phyloP scores from a whole-genome alignment of 78 protist species.

The Isochrysis galbana region DNA sequence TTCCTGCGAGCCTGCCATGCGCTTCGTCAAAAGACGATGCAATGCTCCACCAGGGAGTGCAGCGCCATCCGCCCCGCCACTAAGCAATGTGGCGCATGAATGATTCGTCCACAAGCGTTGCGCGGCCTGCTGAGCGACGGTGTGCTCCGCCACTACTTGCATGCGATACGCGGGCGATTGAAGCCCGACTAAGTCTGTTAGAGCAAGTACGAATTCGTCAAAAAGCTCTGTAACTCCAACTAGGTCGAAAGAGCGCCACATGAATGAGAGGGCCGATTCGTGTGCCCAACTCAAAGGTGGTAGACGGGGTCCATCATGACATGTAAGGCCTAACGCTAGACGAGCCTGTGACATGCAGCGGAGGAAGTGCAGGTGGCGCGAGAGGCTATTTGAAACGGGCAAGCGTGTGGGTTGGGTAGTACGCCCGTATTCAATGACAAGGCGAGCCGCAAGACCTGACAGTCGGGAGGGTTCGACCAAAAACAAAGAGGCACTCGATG shows the following conservation, averaged over 20 bases:
- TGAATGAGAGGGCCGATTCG: background rate
- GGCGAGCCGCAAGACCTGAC: no score
- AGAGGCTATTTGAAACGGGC: no score
- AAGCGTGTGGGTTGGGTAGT: no score
- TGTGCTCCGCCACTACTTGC: background rate
- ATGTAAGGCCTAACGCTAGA: background rate
- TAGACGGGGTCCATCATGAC: background rate
- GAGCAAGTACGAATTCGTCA: background rate
- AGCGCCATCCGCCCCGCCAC: no score
- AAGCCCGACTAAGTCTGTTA: background rate
- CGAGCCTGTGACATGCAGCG: no score
- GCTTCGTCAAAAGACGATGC: no score
- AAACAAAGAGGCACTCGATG: slow-evolving; percentile 19
- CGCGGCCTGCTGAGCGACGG: background rate
- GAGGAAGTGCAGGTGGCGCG: no score
- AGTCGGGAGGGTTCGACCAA: slow-evolving; percentile 12
- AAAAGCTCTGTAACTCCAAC: background rate
- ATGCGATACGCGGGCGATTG: background rate
- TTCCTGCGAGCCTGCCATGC: background rate
- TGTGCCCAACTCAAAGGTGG: background rate
- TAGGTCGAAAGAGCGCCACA: background rate
- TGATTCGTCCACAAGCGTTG: background rate
- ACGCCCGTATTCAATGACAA: no score
- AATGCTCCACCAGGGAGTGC: no score
- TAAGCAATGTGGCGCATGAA: no score